These are phyloP conservation scores for Henckelia pumila DNA, from an alignment of 257 asterid genomes.

Conservation along the genomic window DNA sequence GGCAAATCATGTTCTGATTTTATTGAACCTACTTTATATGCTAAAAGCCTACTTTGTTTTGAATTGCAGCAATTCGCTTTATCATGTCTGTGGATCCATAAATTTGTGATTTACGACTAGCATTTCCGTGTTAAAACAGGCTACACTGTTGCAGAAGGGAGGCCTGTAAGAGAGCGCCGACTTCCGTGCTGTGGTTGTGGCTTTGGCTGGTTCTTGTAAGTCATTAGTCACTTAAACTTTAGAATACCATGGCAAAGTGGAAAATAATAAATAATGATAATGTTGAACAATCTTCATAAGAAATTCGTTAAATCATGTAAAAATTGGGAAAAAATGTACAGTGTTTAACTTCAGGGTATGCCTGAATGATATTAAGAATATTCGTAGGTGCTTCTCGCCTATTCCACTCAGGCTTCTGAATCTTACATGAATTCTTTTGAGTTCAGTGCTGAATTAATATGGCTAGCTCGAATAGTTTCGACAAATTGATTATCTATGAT, in stretches of 20 bases:
- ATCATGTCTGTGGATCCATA: not conserved
- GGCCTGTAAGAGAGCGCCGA: slow-evolving; percentile 55
- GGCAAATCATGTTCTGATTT: slow-evolving; percentile 5
- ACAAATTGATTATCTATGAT: too few species aligned
- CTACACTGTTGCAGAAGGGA: slow-evolving; percentile 66
- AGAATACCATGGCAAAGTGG: not conserved
- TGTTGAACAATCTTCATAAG: not conserved
- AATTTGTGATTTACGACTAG: slow-evolving; percentile 5
- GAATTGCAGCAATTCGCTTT: not conserved
- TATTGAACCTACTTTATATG: slow-evolving; percentile 6
- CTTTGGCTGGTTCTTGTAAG: slow-evolving; percentile 87
- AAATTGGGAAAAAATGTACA: too few species aligned
- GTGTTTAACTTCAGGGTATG: not conserved
- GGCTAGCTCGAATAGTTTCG: not conserved
- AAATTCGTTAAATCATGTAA: too few species aligned
- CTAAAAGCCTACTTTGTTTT: not conserved
- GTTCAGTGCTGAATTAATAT: not conserved
- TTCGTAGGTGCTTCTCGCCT: not conserved
- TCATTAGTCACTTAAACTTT: not conserved
- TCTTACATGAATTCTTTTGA: not conserved
- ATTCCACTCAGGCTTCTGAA: not conserved
- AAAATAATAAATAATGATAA: not conserved
- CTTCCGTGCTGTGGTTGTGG: slow-evolving; percentile 90
- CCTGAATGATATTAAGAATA: not conserved
- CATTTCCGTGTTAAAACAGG: slow-evolving; percentile 36